Conservation (phyloP, 495 filamentous ascomycete species). For the Talaromyces liani region DNA sequence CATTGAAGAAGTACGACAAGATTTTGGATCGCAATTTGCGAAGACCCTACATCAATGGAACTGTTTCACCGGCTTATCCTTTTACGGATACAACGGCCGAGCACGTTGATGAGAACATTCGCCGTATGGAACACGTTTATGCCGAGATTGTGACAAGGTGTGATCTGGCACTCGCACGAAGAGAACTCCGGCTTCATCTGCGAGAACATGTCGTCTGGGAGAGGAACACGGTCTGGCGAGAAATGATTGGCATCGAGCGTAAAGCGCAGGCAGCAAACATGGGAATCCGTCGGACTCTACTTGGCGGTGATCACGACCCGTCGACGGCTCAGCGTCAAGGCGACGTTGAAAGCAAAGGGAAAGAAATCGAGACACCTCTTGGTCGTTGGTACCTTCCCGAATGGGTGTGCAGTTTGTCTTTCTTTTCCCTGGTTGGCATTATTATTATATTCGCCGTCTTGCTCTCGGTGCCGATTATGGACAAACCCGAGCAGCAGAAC, state of each 20-base stretch:
- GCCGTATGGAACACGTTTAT: conserved; percentile 69
- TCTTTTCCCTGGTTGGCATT: conserved; percentile 67
- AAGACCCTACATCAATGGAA: conserved; percentile 61
- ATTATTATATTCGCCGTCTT: conserved; percentile 64
- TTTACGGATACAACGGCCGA: conserved; percentile 66
- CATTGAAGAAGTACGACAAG: conserved; percentile 98
- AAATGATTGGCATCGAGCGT: conserved; percentile 96
- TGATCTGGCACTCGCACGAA: conserved; percentile 62
- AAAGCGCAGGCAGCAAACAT: conserved; percentile 94
- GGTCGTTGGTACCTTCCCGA: conserved; percentile 66
- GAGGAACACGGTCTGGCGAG: conserved; percentile 95
- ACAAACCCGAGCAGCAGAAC: conserved; percentile 84
- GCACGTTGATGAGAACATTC: conserved; percentile 61
- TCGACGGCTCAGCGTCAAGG: conserved; percentile 69
- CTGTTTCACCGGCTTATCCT: conserved; percentile 64
- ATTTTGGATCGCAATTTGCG: conserved; percentile 76
- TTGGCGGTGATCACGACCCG: conserved; percentile 68
- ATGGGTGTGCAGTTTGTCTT: conserved; percentile 78
- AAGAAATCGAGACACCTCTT: conserved; percentile 71
- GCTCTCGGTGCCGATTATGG: conserved; percentile 68
- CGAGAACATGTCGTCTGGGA: conserved; percentile 99
- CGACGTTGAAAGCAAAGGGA: conserved; percentile 61
- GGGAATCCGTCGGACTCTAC: conserved; percentile 67
- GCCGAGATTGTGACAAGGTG: conserved; percentile 73
- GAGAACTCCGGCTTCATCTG: conserved; percentile 84